Evolutionary conservation across 768 basidiomycete genomes (phyloP), one percentile per base, ranked within the genome.

Genomic region (Boletus eberwhitei): DNA sequence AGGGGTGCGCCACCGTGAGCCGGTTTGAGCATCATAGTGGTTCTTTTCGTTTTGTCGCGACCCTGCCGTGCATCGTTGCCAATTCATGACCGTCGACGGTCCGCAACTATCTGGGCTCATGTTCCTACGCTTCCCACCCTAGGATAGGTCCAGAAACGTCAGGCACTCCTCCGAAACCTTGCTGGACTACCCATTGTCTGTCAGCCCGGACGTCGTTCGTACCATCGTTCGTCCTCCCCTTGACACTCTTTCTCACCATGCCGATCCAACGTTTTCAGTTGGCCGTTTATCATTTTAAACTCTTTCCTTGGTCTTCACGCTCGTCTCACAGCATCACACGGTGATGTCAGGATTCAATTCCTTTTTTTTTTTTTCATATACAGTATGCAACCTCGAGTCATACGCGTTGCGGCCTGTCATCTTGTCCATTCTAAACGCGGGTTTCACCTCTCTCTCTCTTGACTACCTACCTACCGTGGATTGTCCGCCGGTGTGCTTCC

Each of bases 191-290:
- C 32, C 39, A 34, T 47, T 36, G 22, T 22, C 22, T 5, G 19
- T 31, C 14, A 14, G 2, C 13, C 17, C 44, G 16, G 16, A 40
- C 37, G 19, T 40, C n/a, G 36, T 29, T n/a, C 21, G 16, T 24
- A 35, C 51, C 39, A 2, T 39, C 26, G 14, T 35, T 16, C 38
- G 14, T 17, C 17, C 3, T 14, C 16, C 22, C 24, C 11, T 9
- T 22, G 29, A 47, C 4, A 36, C 44, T 47, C 38, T n/a, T n/a
- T 45, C 48, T n/a, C 12, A 19, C 46, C 64, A 64, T 54, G 57
- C 66, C 55, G 49, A 60, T 59, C 49, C 62, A 68, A 60, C 63
- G 58, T 66, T 67, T 59, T 35, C 21, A 39, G 35, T 13, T 42
- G 55, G 39, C 66, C 50, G 63, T 63, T 44, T 16, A 47, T 65